Evolutionary conservation across 768 basidiomycete genomes (phyloP).

Genomic region (Termitomyces sp.): DNA sequence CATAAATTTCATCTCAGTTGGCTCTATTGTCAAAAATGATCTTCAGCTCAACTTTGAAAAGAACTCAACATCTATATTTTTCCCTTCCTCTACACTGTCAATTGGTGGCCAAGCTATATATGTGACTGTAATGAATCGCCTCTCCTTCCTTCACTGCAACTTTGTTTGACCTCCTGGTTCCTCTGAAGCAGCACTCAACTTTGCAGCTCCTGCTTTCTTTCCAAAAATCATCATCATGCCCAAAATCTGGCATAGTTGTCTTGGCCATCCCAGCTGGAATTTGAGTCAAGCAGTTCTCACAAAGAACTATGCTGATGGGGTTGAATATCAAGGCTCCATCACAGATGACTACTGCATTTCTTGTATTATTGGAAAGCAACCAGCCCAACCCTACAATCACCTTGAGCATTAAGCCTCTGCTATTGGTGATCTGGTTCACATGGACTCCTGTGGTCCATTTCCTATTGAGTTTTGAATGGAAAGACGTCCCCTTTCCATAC

Average conservation of each 20-base stretch:
- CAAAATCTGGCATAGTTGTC: neutral
- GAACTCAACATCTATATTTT: slow-evolving; percentile 1
- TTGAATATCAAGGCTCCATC: too few species aligned
- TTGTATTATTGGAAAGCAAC: slow-evolving; percentile 1
- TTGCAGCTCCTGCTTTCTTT: neutral
- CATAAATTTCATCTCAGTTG: slow-evolving; percentile 21
- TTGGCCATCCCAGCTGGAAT: neutral
- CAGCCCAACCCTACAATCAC: neutral
- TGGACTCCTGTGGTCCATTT: neutral
- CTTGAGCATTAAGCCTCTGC: neutral
- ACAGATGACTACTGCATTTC: too few species aligned
- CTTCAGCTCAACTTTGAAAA: too few species aligned
- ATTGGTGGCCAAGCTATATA: neutral
- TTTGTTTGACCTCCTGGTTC: neutral
- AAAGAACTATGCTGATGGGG: too few species aligned
- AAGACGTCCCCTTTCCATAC: too few species aligned
- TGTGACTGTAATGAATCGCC: neutral
- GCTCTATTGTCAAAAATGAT: slow-evolving; percentile 10
- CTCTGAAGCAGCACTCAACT: rapidly evolving
- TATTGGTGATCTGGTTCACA: too few species aligned
- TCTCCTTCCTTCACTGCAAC: neutral
- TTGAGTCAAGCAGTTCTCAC: neutral
- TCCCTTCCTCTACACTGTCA: neutral
- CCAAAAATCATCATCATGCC: neutral
- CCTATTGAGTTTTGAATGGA: too few species aligned